Evolutionary conservation across 305 asterid species (phyloP), one percentile per base, ranked within the genome.

Genomic region (Solanum hybrid): DNA sequence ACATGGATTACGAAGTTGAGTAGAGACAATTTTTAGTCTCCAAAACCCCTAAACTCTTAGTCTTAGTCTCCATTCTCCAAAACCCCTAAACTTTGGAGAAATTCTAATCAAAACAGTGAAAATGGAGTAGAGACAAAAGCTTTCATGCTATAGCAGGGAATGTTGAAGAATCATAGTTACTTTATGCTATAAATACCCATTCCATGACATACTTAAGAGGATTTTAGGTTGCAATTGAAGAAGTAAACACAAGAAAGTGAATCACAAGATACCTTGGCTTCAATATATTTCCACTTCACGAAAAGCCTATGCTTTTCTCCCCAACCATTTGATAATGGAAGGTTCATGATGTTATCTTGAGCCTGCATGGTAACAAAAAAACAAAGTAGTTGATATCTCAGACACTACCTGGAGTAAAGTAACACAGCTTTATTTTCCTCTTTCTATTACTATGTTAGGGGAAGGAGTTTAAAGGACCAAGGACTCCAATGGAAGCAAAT

Each of bases 271-370:
- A 97, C 99, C 99, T 95, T 95, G 77, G 99, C 97, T 94, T 97
- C 99, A 82, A 94, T 89, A 92, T 94, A 94, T 93, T 98, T 98
- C 99, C 99, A 97, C 93, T 96, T 98, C 88, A 96, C 94, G 29
- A 95, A 97, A 77, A 94, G 93, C 91, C 93, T 91, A 89, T 98
- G 99, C 93, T 98, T 98, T 94, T 95, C 98, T 88, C 99, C 99
- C 99, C 99, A 97, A 39, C 99, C 98, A 91, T 96, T 95, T 91
- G 98, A 93, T 89, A 97, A 92, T 35, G 96, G 97, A 91, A 97
- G 97, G 93, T 95, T 96, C 97, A 91, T 94, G 89, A 98, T 95
- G 93, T 98, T 98, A 92, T 97, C 99, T 95, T 98, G 99, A 80
- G 98, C 99, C 99, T 97, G 87, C 86, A 90, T 61, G 69, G 79